Percentiles rank a stretch among this genome's conserved stretches.
Conservation (phyloP, 192 early-diverging fungal species). For the Entomortierella chlamydospora region DNA sequence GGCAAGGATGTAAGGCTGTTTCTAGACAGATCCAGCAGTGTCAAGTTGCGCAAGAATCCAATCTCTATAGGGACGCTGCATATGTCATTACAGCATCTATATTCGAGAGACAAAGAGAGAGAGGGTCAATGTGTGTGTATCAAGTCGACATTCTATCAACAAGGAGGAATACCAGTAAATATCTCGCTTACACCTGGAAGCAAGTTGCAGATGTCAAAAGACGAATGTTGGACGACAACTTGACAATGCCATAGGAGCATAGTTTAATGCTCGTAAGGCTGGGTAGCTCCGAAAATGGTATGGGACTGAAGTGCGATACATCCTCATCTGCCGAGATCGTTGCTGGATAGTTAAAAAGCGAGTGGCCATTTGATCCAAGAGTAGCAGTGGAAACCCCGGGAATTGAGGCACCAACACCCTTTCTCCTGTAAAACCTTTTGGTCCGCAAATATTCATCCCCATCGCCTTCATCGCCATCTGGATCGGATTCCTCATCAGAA, state of each 20-base stretch:
- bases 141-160: too few species aligned
- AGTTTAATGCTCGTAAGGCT: slow-evolving; percentile 66
- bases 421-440: neutral
- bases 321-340: slow-evolving; percentile 22
- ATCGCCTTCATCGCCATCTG: neutral
- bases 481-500: neutral
- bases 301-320: slow-evolving; percentile 26
- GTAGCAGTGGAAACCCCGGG: neutral
- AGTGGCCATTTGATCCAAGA: neutral
- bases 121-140: neutral
- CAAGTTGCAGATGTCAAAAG: slow-evolving; percentile 68
- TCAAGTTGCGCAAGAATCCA: slow-evolving; percentile 78
- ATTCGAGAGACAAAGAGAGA: neutral
- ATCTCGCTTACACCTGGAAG: slow-evolving; percentile 73
- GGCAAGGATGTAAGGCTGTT: slow-evolving; percentile 77
- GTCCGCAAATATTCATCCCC: neutral
- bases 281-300: slow-evolving; percentile 54
- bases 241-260: slow-evolving; percentile 66
- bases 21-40: slow-evolving; percentile 68
- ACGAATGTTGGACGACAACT: slow-evolving; percentile 77
- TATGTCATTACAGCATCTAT: slow-evolving; percentile 82
- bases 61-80: slow-evolving; percentile 76
- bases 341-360: slow-evolving; percentile 10
- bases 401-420: neutral
- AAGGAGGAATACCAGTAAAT: slow-evolving; percentile 7